phyloP scores from a whole-genome alignment of 2,329 filamentous ascomycete genomes.

The Trichoderma endophyticum region DNA sequence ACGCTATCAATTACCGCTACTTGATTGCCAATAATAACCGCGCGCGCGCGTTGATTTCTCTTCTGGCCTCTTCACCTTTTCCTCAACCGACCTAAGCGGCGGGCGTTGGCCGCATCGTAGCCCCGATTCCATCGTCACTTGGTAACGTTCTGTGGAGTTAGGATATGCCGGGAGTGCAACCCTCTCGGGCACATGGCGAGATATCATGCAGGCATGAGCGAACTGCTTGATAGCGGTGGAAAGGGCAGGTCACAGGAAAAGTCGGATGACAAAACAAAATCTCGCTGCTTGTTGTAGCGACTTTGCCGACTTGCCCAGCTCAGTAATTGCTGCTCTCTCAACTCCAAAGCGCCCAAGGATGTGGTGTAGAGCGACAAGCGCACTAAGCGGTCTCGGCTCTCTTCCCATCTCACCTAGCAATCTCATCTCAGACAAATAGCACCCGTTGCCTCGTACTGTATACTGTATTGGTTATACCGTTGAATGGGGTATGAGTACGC shows the following conservation, averaged over 20 bases:
- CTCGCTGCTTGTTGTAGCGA: background rate
- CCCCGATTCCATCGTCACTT: background rate
- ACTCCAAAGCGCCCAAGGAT: background rate
- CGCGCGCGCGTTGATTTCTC: background rate
- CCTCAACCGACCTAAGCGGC: background rate
- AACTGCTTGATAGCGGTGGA: constrained; percentile 11
- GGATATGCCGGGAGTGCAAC: background rate
- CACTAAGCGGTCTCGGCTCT: constrained; percentile 1
- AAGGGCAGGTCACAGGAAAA: background rate
- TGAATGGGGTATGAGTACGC: background rate
- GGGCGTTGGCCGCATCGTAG: background rate
- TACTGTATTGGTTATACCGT: background rate
- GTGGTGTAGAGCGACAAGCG: background rate
- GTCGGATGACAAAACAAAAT: background rate
- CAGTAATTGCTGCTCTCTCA: background rate
- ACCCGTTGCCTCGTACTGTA: background rate
- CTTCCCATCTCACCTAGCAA: background rate
- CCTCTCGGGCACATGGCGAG: background rate
- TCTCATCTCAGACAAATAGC: background rate
- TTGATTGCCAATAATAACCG: background rate
- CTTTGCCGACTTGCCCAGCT: background rate
- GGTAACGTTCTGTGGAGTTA: background rate
- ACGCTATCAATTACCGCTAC: background rate
- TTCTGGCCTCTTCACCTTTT: background rate
- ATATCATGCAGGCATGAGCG: background rate